phyloP scores from a whole-genome alignment of 345 rosid species.

The Aquilaria sinensis region DNA sequence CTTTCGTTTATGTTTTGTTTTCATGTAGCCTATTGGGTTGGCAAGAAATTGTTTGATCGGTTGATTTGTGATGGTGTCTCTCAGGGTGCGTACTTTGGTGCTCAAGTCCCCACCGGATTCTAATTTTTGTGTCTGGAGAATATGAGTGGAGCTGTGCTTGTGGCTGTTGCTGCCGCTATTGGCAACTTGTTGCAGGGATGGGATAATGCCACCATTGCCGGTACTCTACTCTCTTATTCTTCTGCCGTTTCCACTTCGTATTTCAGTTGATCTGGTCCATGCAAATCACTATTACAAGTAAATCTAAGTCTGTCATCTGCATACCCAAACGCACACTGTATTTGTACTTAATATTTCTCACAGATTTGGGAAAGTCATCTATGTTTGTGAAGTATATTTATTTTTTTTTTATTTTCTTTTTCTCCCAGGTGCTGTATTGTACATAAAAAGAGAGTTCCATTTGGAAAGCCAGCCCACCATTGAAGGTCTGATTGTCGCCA shows the following conservation, averaged over 20 bases:
- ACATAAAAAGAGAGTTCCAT: constrained; percentile 78
- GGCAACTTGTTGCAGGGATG: constrained; percentile 99
- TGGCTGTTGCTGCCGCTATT: constrained; percentile 84
- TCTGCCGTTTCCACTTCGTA: background rate
- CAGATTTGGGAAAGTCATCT: background rate
- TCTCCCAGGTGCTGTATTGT: constrained; percentile 78
- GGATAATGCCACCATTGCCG: constrained; percentile 99
- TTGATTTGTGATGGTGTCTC: constrained; percentile 11
- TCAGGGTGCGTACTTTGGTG: constrained; percentile 26
- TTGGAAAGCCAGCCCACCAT: constrained; percentile 63
- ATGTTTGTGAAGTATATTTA: constrained; percentile 6
- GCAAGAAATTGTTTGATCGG: constrained; percentile 15
- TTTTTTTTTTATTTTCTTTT: background rate
- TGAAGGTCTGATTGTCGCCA: constrained; percentile 91
- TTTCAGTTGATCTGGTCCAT: background rate
- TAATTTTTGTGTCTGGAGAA: constrained; percentile 19
- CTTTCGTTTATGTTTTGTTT: constrained; percentile 12
- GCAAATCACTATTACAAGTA: no score
- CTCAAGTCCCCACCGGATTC: constrained; percentile 12
- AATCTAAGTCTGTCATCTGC: no score
- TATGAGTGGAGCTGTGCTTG: constrained; percentile 88
- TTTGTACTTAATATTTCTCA: no score
- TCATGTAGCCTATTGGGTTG: constrained; percentile 7
- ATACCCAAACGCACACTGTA: no score
- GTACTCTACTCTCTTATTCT: constrained; percentile 27